These are phyloP conservation scores for Metschnikowia gelsemii DNA, from an alignment of 805 yeast species.

Conservation along the genomic window DNA sequence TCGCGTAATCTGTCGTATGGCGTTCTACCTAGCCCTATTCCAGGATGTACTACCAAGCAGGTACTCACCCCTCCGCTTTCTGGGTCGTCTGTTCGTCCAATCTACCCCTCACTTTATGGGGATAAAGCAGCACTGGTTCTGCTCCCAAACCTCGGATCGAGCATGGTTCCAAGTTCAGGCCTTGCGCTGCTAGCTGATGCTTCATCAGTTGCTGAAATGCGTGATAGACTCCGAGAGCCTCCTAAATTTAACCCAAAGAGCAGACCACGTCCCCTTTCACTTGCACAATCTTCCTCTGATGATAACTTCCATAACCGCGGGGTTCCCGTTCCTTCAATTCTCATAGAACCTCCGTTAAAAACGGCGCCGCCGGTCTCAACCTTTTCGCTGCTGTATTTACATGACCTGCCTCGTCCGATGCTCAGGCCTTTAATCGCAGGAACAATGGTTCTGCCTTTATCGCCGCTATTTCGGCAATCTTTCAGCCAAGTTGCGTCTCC, in stretches of 20 bases:
- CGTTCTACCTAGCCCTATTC: background rate
- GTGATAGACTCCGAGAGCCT: slow-evolving; percentile 15
- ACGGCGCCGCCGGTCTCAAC: slow-evolving; percentile 28
- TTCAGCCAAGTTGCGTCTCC: slow-evolving; percentile 24
- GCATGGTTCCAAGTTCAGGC: background rate
- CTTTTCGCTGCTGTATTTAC: slow-evolving; percentile 7
- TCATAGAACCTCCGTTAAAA: slow-evolving; percentile 18
- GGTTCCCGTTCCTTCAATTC: slow-evolving; percentile 2
- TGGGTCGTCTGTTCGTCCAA: slow-evolving; percentile 2
- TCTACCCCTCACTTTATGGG: slow-evolving; percentile 3
- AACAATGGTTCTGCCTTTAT: slow-evolving; percentile 36
- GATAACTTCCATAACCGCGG: slow-evolving; percentile 15
- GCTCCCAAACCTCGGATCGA: background rate
- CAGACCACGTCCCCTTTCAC: slow-evolving; percentile 40
- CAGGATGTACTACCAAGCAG: background rate
- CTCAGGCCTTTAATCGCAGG: slow-evolving; percentile 9
- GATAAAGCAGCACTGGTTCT: background rate
- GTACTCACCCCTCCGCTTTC: slow-evolving; percentile 8
- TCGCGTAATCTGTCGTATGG: background rate
- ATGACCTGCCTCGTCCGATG: slow-evolving; percentile 20
- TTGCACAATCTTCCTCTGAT: slow-evolving; percentile 32
- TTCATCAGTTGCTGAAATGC: background rate
- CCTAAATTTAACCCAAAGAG: slow-evolving; percentile 37
- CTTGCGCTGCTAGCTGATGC: slow-evolving; percentile 3
- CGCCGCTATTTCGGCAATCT: slow-evolving; percentile 41